phyloP scores from a whole-genome alignment of 495 filamentous ascomycete genomes.

The Cudoniella acicularis region DNA sequence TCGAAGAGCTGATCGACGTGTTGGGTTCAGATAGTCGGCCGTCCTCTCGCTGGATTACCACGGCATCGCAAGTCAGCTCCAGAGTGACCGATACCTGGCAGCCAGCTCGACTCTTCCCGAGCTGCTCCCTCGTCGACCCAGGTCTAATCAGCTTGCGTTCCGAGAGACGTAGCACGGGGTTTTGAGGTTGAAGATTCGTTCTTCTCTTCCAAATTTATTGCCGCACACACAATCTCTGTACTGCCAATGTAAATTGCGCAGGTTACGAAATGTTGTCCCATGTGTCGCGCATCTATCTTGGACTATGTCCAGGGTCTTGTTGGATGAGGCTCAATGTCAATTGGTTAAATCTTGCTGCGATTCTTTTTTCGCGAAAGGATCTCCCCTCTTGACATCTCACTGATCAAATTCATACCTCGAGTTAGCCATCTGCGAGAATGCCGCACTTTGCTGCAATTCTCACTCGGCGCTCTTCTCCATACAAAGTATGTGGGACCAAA shows the following conservation, averaged over 20 bases:
- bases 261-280: slow-evolving; percentile 30
- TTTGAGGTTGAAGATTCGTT: slow-evolving; percentile 68
- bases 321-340: slow-evolving; percentile 52
- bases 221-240: slow-evolving; percentile 40
- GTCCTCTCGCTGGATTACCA: slow-evolving; percentile 68
- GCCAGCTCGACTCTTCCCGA: slow-evolving; percentile 80
- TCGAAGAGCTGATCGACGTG: slow-evolving; percentile 41
- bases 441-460: slow-evolving; percentile 81
- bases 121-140: slow-evolving; percentile 50
- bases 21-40: slow-evolving; percentile 64
- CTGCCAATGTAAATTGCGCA: slow-evolving; percentile 35
- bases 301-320: slow-evolving; percentile 70
- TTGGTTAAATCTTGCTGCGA: slow-evolving; percentile 1
- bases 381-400: slow-evolving; percentile 48
- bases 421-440: slow-evolving; percentile 84
- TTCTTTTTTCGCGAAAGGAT: slow-evolving; percentile 1
- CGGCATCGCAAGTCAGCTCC: slow-evolving; percentile 42
- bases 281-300: slow-evolving; percentile 46
- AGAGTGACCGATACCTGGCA: slow-evolving; percentile 31
- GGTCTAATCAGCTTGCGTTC: slow-evolving; percentile 40
- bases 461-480: slow-evolving; percentile 74
- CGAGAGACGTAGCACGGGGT: slow-evolving; percentile 61
- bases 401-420: slow-evolving; percentile 74
- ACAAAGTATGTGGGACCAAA: slow-evolving; percentile 57
- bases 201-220: slow-evolving; percentile 85